Evolutionary conservation across 176 grass and related monocot species (phyloP).

Genomic region (Eragrostis nindensis): DNA sequence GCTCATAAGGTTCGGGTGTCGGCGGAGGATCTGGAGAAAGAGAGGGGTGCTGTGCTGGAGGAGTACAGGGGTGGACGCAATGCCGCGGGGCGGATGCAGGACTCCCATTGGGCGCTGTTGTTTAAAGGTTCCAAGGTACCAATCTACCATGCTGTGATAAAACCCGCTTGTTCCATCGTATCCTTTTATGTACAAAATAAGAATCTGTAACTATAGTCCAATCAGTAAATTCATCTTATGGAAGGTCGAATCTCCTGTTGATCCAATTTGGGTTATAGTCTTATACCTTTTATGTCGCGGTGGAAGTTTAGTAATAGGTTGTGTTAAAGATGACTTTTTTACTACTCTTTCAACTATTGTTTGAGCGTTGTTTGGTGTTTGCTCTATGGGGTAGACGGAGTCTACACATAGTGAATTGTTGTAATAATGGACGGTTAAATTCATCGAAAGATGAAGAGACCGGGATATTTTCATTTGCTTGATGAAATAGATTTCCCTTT

Average conservation of each 20-base stretch:
- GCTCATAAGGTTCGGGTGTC: slow-evolving; percentile 74
- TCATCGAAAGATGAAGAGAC: too few species aligned
- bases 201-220: neutral
- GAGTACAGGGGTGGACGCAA: slow-evolving; percentile 96
- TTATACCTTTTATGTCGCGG: neutral
- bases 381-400: too few species aligned
- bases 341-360: too few species aligned
- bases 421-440: too few species aligned
- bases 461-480: too few species aligned
- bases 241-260: neutral
- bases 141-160: slow-evolving; percentile 2
- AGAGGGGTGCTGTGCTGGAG: slow-evolving; percentile 94
- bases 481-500: too few species aligned
- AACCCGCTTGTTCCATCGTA: slow-evolving; percentile 19
- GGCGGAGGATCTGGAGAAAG: slow-evolving; percentile 92
- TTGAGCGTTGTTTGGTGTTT: too few species aligned
- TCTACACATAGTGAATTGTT: too few species aligned
- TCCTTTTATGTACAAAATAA: neutral
- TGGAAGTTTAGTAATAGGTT: too few species aligned
- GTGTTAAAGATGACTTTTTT: too few species aligned
- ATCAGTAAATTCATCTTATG: neutral
- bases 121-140: slow-evolving; percentile 94
- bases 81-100: slow-evolving; percentile 92
- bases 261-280: slow-evolving; percentile 3
- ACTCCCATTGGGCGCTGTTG: slow-evolving; percentile 92